phyloP scores from a whole-genome alignment of 169 alveolate species.

The Plasmodium yoelii region DNA sequence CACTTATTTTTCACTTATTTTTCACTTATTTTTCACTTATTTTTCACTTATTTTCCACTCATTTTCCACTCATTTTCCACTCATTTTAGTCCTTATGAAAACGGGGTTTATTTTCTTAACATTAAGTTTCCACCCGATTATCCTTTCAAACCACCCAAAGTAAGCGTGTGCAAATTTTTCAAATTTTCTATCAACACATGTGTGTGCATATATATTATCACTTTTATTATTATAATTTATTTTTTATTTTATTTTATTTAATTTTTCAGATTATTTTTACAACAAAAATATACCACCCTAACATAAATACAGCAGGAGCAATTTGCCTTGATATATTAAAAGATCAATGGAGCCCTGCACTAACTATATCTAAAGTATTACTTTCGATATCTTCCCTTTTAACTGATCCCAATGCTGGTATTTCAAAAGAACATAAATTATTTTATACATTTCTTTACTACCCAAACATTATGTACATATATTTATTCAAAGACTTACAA shows the following conservation, averaged over 20 bases:
- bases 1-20: no score
- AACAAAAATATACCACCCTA: constrained; percentile 98
- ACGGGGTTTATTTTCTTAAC: constrained; percentile 98
- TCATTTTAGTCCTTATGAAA: constrained; percentile 93
- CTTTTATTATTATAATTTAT: neutral
- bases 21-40: no score
- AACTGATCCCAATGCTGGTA: constrained; percentile 98
- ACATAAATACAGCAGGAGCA: constrained; percentile 97
- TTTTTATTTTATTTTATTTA: constrained; percentile 3
- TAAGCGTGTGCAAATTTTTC: constrained; percentile 28
- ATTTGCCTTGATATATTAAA: constrained; percentile 98
- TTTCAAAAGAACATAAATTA: neutral
- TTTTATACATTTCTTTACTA: neutral
- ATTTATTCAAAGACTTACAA: neutral
- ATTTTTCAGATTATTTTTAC: constrained; percentile 91
- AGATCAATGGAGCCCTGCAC: constrained; percentile 99
- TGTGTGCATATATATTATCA: neutral
- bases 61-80: no score
- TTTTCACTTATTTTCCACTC: no score
- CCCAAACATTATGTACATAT: neutral
- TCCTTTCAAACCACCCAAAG: constrained; percentile 99
- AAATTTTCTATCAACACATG: neutral
- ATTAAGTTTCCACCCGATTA: constrained; percentile 99
- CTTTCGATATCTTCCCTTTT: constrained; percentile 98
- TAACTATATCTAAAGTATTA: constrained; percentile 98